Base-by-base conservation (phyloP, 306 rosid species). In the Sindora glabra region DNA sequence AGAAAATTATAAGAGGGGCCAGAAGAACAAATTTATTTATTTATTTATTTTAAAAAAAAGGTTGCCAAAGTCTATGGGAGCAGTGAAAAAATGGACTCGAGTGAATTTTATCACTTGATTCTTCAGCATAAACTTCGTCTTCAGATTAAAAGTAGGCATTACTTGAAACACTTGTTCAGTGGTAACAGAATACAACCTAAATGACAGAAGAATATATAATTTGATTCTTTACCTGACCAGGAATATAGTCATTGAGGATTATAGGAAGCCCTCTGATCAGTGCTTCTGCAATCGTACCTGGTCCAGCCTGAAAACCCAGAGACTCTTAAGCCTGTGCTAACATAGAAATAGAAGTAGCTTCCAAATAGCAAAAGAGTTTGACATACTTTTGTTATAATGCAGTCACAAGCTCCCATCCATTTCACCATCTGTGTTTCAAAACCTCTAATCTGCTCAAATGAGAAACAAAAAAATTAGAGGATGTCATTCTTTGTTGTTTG, bases 351-450 rank as follows among this genome's bases (percentile, higher is more conserved):
- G 23, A 64, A 56, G 33, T 14, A 44, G 48, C 58, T n/a, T 62
- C 34, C 16, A 1, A 9, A 41, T 26, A 62, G 12, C 15, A 48
- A 32, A 59, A 60, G 25, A 26, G 46, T 40, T 13, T n/a, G 33
- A 62, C 76, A 23, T 85, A 87, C 97, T 85, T 94, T 94, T 37
- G 99, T 89, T 59, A 94, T 94, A 55, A 94, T 89, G 86, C 99
- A 94, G 58, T 94, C 99, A 75, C 90, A 89, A 70, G 97, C 95
- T 77, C 97, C 95, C 99, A 94, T 94, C 99, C 99, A 94, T 72
- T 89, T 89, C 62, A 85, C 85, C 99, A 94, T 94, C 26, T 77
- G 83, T 11, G 75, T 94, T 74, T 86, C 94, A 41, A 94, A 94
- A 26, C 99, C 99, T 80, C 94, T 84, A 23, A 94, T 47, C 99